Conservation (phyloP, 2,329 filamentous ascomycete genomes). For the Cladophialophora yegresii region DNA sequence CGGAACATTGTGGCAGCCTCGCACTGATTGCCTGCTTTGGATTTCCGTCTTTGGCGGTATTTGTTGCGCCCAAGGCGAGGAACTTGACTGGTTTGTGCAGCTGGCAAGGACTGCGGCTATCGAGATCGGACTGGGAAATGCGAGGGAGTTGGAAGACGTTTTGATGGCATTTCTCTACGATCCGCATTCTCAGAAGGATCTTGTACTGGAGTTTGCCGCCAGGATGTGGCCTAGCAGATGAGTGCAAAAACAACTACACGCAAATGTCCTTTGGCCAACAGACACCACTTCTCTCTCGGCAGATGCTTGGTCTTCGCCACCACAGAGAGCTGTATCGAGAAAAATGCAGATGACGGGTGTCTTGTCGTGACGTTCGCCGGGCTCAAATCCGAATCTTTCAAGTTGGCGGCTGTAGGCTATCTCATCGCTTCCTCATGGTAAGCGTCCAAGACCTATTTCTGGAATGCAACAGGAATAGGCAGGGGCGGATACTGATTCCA, state of each 20-base stretch:
- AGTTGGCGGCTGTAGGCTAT: no score
- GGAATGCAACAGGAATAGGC: constrained; percentile 13
- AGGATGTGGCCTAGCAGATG: constrained; percentile 20
- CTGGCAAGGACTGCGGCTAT: constrained; percentile 16
- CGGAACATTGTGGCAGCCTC: constrained; percentile 17
- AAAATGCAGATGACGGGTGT: not conserved
- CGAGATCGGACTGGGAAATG: constrained; percentile 18
- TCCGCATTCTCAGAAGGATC: constrained; percentile 19
- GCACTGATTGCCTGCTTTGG: constrained; percentile 25
- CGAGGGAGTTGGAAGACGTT: constrained; percentile 20
- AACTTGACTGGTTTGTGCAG: constrained; percentile 25
- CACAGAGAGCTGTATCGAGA: not conserved
- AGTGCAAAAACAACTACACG: not conserved
- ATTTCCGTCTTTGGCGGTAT: constrained; percentile 25
- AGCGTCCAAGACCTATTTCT: constrained; percentile 10
- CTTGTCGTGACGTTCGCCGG: not conserved
- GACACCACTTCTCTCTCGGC: not conserved
- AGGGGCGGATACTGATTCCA: not conserved
- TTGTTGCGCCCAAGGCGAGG: constrained; percentile 14
- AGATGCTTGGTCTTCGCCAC: not conserved
- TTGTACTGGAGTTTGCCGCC: constrained; percentile 19
- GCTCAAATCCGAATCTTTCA: no score
- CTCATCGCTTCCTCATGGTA: not conserved
- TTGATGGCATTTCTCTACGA: constrained; percentile 24
- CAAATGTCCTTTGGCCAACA: not conserved